Evolutionary conservation across 2,329 filamentous ascomycete genomes (phyloP).

Genomic region (Cercospora sojina): DNA sequence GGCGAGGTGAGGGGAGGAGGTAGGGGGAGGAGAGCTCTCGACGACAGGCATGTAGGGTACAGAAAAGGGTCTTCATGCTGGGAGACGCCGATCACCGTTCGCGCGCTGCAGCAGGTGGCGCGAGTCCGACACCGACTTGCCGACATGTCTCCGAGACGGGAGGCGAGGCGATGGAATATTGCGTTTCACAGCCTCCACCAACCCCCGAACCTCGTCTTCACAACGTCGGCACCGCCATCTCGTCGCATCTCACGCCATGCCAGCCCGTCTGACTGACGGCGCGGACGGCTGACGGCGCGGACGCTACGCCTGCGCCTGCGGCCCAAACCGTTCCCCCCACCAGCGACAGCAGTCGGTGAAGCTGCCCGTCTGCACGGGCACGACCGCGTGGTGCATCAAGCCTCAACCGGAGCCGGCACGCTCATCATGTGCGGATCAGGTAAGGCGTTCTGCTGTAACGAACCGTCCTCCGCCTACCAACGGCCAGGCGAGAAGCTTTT

Average conservation of each 20-base stretch:
- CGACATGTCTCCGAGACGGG: no score
- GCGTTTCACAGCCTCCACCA: not conserved
- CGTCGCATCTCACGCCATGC: not conserved
- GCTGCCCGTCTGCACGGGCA: not conserved
- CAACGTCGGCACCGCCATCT: not conserved
- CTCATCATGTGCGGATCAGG: not conserved
- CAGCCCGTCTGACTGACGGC: not conserved
- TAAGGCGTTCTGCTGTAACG: not conserved
- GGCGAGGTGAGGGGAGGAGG: not conserved
- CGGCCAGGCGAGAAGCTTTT: not conserved
- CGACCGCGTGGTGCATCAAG: not conserved
- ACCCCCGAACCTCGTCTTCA: not conserved
- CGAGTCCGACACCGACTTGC: not conserved
- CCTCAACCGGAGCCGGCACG: not conserved
- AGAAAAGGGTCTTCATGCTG: not conserved
- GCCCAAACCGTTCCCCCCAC: not conserved
- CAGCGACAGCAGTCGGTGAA: not conserved
- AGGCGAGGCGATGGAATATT: no score
- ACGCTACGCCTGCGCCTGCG: not conserved
- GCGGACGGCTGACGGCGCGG: no score
- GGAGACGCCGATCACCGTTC: not conserved
- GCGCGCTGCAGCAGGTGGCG: not conserved
- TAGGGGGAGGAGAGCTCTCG: not conserved
- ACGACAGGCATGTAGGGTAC: not conserved
- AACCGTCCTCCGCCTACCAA: not conserved